Base-by-base conservation (phyloP, 1,284 basidiomycete genomes). In the Boletus semigastroideus region DNA sequence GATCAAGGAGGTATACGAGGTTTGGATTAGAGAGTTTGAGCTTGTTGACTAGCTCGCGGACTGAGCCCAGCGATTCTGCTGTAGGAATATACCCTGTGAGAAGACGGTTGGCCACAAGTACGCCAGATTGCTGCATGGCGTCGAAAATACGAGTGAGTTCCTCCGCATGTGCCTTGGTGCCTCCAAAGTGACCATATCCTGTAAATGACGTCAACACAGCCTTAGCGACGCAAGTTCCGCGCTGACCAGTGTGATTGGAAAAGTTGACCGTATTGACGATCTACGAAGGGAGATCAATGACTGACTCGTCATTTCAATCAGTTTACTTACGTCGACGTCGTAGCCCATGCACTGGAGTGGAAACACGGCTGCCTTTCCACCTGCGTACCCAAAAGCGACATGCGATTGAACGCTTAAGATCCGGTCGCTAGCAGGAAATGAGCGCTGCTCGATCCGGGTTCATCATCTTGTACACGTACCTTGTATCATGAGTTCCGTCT, bases 321-420 rank as follows among this genome's bases (percentile, higher is more conserved):
- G n/a, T 39, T 10, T 9, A n/a, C 78, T 82, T 82, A 92, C 93
- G 74, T 99, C 96, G 38, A 98, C 94, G 60, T 99, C 94, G 73
- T 91, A 98, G 22, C 94, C 96, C 41, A 98, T 81, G 54, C 92
- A 87, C 71, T 98, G 95, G 14, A 98, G 79, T 0, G 96, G 95
- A 66, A 99, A 98, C 0, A 93, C 89, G 0, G 96, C 96, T 3
- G 95, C 92, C 79, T 95, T 94, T 62, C 82, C 82, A 63, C 95
- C 95, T n/a, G 97, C 96, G 67, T 96, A 98, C 51, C 96, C 96
- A 59, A 87, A 93, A 2, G 90, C 85, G 52, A 98, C 96, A 64
- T 99, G 96, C 1, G 90, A 93, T 67, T 98, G 96, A 43, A 98
- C 83, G 67, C 87, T 89, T 31, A 92, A 71, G n/a, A 92, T 76